These are phyloP conservation scores for Lentinula detonsa DNA, from an alignment of 768 basidiomycete genomes.

Conservation along the genomic window DNA sequence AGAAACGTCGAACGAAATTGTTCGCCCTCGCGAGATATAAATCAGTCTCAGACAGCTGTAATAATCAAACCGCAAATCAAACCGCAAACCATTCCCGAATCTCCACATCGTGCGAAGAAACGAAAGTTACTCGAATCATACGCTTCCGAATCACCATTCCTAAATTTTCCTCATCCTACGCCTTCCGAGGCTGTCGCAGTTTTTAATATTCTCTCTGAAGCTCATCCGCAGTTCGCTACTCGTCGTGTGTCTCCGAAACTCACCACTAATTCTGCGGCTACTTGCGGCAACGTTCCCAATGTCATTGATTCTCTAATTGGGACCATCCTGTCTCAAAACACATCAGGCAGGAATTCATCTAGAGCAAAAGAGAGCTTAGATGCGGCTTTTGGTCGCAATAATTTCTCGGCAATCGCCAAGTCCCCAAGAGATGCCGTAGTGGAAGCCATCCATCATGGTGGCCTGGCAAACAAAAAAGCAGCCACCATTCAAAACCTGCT, in stretches of 20 bases:
- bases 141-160: slow-evolving; percentile 38
- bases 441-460: slow-evolving; percentile 46
- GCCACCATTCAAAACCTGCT: slow-evolving; percentile 46
- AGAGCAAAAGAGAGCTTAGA: slow-evolving; percentile 46
- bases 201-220: slow-evolving; percentile 31
- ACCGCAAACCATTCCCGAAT: slow-evolving; percentile 27
- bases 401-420: slow-evolving; percentile 41
- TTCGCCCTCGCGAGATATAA: neutral
- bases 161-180: slow-evolving; percentile 38
- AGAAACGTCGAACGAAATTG: neutral
- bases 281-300: slow-evolving; percentile 42
- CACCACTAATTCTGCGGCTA: slow-evolving; percentile 32
- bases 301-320: slow-evolving; percentile 54
- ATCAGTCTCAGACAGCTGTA: neutral
- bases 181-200: slow-evolving; percentile 32
- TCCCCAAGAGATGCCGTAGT: slow-evolving; percentile 37
- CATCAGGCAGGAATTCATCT: slow-evolving; percentile 42
- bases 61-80: neutral
- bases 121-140: slow-evolving; percentile 42
- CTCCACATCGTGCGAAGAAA: slow-evolving; percentile 31
- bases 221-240: slow-evolving; percentile 27
- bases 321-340: slow-evolving; percentile 58
- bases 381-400: slow-evolving; percentile 39
- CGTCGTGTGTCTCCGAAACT: slow-evolving; percentile 18
- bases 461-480: slow-evolving; percentile 57